These are phyloP conservation scores for Fraxinus albicans DNA, from an alignment of 305 asterid genomes.

Conservation along the genomic window DNA sequence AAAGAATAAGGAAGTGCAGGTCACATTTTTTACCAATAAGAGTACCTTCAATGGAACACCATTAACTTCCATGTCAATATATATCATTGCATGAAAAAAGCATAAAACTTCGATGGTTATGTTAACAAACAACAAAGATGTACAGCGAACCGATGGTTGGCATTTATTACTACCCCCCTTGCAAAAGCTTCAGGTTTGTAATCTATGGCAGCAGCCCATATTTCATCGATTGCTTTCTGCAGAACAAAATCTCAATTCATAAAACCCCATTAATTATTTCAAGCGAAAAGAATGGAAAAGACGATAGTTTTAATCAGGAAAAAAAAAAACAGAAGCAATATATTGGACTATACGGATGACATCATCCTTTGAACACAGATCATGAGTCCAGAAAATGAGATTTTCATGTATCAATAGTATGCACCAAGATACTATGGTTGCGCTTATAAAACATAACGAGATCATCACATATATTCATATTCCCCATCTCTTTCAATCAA, in stretches of 20 bases:
- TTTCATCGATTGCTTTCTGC: conserved; percentile 96
- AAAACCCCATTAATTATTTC: not conserved
- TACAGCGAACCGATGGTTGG: conserved; percentile 4
- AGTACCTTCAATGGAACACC: conserved; percentile 87
- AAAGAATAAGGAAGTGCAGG: conserved; percentile 5
- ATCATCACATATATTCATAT: not conserved
- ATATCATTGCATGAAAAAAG: conserved; percentile 71
- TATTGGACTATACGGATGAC: not conserved
- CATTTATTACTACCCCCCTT: conserved; percentile 65
- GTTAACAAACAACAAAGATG: not conserved
- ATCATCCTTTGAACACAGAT: not conserved
- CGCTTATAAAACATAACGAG: not conserved
- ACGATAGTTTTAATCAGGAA: not conserved
- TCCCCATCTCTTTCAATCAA: not conserved
- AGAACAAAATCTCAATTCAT: conserved; percentile 7
- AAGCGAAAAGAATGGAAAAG: not conserved
- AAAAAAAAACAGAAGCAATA: not conserved
- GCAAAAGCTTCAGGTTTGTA: conserved; percentile 95
- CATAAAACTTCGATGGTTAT: conserved; percentile 2
- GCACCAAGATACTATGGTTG: not conserved
- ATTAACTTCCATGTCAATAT: conserved; percentile 97
- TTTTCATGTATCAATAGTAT: not conserved
- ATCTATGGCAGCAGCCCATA: conserved; percentile 93
- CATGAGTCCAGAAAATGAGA: not conserved
- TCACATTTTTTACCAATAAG: conserved; percentile 14